phyloP scores from a whole-genome alignment of 768 basidiomycete species.

The Trametes coccinea region DNA sequence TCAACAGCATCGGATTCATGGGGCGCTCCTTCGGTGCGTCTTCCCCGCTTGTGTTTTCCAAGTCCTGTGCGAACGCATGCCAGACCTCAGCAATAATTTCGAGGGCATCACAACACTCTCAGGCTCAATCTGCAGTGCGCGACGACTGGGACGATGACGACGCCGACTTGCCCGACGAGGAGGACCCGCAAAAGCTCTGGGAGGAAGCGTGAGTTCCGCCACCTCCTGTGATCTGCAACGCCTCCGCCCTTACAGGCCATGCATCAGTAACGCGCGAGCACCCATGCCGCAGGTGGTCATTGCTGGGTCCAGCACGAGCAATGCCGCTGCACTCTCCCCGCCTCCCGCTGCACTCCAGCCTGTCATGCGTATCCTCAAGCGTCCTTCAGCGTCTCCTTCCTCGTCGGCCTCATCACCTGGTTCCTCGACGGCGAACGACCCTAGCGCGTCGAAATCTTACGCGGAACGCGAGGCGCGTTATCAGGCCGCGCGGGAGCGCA shows the following conservation, averaged over 20 bases:
- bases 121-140: constrained; percentile 24
- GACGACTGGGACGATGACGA: constrained; percentile 67
- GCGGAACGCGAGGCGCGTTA: constrained; percentile 74
- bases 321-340: constrained; percentile 39
- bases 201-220: constrained; percentile 62
- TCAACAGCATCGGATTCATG: constrained; percentile 9
- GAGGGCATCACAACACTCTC: not conserved
- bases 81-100: not conserved
- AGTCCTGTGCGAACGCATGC: not conserved
- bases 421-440: constrained; percentile 6
- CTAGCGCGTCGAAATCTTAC: constrained; percentile 38
- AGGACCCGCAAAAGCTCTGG: constrained; percentile 60
- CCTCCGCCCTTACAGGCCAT: not conserved
- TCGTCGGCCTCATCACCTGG: constrained; percentile 22
- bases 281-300: constrained; percentile 72
- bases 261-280: constrained; percentile 52
- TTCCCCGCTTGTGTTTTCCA: not conserved
- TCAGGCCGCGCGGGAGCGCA: constrained; percentile 70
- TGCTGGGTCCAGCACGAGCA: constrained; percentile 38
- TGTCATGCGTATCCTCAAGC: constrained; percentile 70
- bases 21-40: constrained; percentile 19
- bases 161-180: constrained; percentile 45
- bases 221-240: constrained; percentile 14
- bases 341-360: constrained; percentile 61
- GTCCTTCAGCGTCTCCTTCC: constrained; percentile 44